These are phyloP conservation scores for Pleodorina starrii DNA, from an alignment of 139 green algal species.

Conservation along the genomic window DNA sequence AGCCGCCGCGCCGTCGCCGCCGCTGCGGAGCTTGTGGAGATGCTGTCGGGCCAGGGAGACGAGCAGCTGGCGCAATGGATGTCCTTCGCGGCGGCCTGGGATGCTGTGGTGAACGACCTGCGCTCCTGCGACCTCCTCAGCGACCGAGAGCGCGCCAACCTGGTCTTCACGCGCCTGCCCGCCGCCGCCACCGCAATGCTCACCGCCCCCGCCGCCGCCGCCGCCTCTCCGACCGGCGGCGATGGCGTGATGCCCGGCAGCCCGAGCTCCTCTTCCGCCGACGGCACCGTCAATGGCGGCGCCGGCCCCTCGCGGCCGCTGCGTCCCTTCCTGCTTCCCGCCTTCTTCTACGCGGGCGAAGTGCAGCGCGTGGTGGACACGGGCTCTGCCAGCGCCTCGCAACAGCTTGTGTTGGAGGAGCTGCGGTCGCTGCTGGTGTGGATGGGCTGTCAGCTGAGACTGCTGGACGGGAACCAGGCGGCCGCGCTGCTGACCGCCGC, in stretches of 20 bases:
- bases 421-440: slow-evolving; percentile 40
- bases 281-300: neutral
- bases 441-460: slow-evolving; percentile 40
- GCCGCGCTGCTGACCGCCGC: slow-evolving; percentile 11
- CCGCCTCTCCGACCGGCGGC: neutral
- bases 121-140: slow-evolving; percentile 48
- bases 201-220: slow-evolving; percentile 5
- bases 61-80: slow-evolving; percentile 53
- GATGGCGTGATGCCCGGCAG: neutral
- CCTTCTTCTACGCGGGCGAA: slow-evolving; percentile 58
- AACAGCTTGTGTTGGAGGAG: slow-evolving; percentile 48
- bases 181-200: slow-evolving; percentile 11
- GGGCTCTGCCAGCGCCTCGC: neutral
- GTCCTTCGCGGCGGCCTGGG: slow-evolving; percentile 50
- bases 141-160: slow-evolving; percentile 51
- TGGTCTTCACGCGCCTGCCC: slow-evolving; percentile 50
- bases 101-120: slow-evolving; percentile 57
- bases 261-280: no score
- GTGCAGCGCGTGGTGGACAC: slow-evolving; percentile 52
- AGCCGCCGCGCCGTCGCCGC: neutral
- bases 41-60: slow-evolving; percentile 24
- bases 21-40: slow-evolving; percentile 5
- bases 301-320: neutral
- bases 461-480: slow-evolving; percentile 25
- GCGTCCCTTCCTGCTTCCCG: slow-evolving; percentile 52